These are phyloP conservation scores for Crucihimalaya himalaica DNA, from an alignment of 345 rosid genomes.

Conservation along the genomic window DNA sequence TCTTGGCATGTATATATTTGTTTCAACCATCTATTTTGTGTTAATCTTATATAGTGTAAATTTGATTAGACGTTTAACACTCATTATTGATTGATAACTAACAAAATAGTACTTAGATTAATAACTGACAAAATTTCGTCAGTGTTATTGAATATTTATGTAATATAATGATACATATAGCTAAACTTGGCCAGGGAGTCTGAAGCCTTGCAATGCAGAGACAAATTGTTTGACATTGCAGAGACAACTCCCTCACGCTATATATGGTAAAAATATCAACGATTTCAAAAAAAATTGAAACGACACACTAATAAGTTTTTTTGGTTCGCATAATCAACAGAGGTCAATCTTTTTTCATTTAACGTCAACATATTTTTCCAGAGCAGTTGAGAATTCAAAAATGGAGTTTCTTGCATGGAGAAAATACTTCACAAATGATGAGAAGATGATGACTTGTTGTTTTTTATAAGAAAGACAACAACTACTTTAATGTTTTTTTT, in stretches of 20 bases:
- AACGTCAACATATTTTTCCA: neutral
- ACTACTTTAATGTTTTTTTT: neutral
- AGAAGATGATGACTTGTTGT: slow-evolving; percentile 1
- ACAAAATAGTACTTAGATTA: too few species aligned
- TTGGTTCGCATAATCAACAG: neutral
- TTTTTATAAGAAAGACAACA: neutral
- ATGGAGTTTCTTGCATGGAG: neutral
- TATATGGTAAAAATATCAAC: neutral
- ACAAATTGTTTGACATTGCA: too few species aligned
- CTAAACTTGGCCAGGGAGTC: too few species aligned
- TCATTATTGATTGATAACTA: too few species aligned
- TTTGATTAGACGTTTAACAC: too few species aligned
- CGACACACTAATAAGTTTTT: neutral
- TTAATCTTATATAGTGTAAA: too few species aligned
- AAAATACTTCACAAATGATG: neutral
- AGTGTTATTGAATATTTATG: too few species aligned
- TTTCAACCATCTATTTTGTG: neutral
- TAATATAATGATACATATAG: too few species aligned
- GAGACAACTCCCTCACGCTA: too few species aligned
- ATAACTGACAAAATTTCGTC: too few species aligned
- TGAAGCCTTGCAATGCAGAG: too few species aligned
- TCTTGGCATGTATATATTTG: neutral
- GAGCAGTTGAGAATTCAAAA: neutral
- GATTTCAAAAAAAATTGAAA: neutral
- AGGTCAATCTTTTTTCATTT: too few species aligned